Evolutionary conservation across 1,284 basidiomycete species (phyloP), one percentile per base, ranked within the genome.

Genomic region (Leccinum pachyderme): DNA sequence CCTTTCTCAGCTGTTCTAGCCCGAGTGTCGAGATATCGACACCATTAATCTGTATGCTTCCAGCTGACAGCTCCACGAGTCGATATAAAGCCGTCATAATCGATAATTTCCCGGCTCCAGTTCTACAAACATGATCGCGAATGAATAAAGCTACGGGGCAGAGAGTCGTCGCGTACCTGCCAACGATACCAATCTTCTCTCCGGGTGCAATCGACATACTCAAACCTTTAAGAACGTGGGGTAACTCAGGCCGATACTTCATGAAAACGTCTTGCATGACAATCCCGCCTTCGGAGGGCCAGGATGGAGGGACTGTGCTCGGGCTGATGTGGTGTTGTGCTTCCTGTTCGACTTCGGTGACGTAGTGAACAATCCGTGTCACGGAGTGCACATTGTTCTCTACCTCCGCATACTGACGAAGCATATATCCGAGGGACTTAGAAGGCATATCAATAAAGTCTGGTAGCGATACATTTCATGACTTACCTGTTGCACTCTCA

Each of bases 361-460:
- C 85, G 63, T 96, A 96, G 69, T 93, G 81, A 3, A 91, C 75
- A 28, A 94, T 78, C 44, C 91, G 86, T 71, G 96, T 93, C 5
- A 94, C 91, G 25, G 87, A 86, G 68, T 94, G 94, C 89, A 95
- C 94, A 71, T 95, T 83, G 70, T 95, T 95, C 72, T 95, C 91
- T 15, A 93, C 86, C 66, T 94, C 90, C 3, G 90, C 89, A 49
- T 81, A 80, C 69, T 95, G 92, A 24, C 91, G 83, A 46, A 95
- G 84, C 66, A 94, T 81, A 89, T 87, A 93, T 13, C 88, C 86
- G 65, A 95, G 93, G 0, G 82, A 71, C 79, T 84, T 22, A 25
- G 58, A 35, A 49, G 28, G 31, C 3, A 54, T 9, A 58, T 57
- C 39, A 60, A 52, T 35, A 59, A 11, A 28, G 15, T 51, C 39